Evolutionary conservation across 192 early-diverging fungal species (phyloP), one percentile per base, ranked within the genome.

Genomic region (Rhizoclosmatium sp.): DNA sequence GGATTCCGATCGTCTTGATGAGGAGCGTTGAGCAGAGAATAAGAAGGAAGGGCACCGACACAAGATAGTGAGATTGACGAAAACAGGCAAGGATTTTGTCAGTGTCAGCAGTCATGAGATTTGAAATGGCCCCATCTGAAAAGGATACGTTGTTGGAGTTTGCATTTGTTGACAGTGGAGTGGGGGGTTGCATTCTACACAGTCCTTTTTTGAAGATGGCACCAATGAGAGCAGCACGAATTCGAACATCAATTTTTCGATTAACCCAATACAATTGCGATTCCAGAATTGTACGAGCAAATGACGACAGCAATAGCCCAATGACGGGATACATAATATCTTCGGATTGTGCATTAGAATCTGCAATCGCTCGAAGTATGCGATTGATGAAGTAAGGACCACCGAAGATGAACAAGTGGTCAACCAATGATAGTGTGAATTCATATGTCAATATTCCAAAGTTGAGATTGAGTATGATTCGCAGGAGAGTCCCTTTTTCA

Each of bases 51-150:
- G 78, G 78, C 21, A 80, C 78, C 2, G 78, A 80, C 19, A 80
- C 44, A n/a, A 73, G 44, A 54, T 80, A 80, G 51, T 80, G 78
- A 10, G 68, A 71, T 47, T 80, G 78, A 21, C 78, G 39, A 61
- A 80, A 80, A 61, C 78, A 80, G 14, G 78, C 78, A 16, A 80
- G 46, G 12, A 80, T 65, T 51, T 73, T 80, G 70, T 80, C 78
- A 9, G 78, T 73, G 44, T 80, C 78, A 9, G 78, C 69, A 2
- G 78, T 65, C 69, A 80, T 80, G 40, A 80, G 51, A 73, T 80
- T 80, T 3, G 78, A 65, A 9, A 80, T 61, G 19, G 78, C 69
- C 14, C 78, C 78, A 23, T 64, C 60, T 16, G 58, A 21, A 58
- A 10, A 71, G 12, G 60, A 47, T 10, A 10, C 69, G 16, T 44